Evolutionary conservation across 2,329 filamentous ascomycete species (phyloP).

Genomic region (Pezicula radicicola): DNA sequence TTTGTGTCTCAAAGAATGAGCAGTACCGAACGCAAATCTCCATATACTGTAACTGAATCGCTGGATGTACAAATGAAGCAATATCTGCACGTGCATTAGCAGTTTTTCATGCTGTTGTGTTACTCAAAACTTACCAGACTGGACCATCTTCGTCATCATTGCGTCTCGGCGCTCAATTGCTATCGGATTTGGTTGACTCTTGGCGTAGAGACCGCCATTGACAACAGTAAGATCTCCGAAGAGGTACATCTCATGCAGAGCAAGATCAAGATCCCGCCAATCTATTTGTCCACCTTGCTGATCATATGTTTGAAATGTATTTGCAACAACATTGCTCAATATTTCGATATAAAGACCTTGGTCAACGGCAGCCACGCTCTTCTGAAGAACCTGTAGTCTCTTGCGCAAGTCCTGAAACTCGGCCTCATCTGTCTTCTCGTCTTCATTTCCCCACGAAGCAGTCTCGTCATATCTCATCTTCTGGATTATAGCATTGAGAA

Average conservation of each 20-base stretch:
- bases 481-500: slow-evolving; percentile 84
- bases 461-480: slow-evolving; percentile 99
- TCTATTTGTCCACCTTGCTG: slow-evolving; percentile 73
- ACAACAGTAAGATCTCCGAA: slow-evolving; percentile 94
- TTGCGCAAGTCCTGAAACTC: slow-evolving; percentile 96
- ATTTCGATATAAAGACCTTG: slow-evolving; percentile 86
- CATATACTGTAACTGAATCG: slow-evolving; percentile 95
- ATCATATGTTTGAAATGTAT: slow-evolving; percentile 78
- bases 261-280: slow-evolving; percentile 93
- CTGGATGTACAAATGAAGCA: slow-evolving; percentile 81
- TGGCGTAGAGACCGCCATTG: slow-evolving; percentile 81
- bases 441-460: slow-evolving; percentile 87
- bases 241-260: slow-evolving; percentile 90
- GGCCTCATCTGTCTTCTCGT: slow-evolving; percentile 93
- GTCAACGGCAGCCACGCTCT: slow-evolving; percentile 86
- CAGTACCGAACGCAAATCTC: slow-evolving; percentile 96
- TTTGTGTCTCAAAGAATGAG: slow-evolving; percentile 85
- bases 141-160: slow-evolving; percentile 96
- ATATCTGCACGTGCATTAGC: slow-evolving; percentile 57
- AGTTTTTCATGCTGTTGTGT: slow-evolving; percentile 4
- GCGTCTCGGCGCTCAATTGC: slow-evolving; percentile 79
- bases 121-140: slow-evolving; percentile 66
- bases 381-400: slow-evolving; percentile 84
- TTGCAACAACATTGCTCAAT: slow-evolving; percentile 82
- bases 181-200: slow-evolving; percentile 75